These are phyloP conservation scores for Penicillium griseofulvum DNA, from an alignment of 2,329 filamentous ascomycete genomes.

Conservation along the genomic window DNA sequence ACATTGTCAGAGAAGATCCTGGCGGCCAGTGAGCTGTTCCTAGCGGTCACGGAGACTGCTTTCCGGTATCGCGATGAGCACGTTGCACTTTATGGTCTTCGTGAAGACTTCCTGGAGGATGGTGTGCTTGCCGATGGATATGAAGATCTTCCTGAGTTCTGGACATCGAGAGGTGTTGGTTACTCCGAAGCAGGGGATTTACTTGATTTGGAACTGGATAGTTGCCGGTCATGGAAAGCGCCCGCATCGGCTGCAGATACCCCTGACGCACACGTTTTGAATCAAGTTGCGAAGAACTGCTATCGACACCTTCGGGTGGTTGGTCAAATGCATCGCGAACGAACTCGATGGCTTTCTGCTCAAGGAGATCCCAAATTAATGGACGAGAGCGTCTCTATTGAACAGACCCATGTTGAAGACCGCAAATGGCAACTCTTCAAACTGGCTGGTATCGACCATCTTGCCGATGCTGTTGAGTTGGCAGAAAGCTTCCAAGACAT, in stretches of 20 bases:
- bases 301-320: conserved; percentile 56
- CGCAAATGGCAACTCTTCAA: conserved; percentile 49
- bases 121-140: conserved; percentile 65
- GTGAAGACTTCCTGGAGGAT: conserved; percentile 62
- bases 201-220: conserved; percentile 43
- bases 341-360: conserved; percentile 56
- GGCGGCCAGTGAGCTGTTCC: conserved; percentile 75
- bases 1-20: conserved; percentile 48
- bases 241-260: conserved; percentile 31
- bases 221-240: conserved; percentile 40
- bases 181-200: conserved; percentile 40
- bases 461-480: conserved; percentile 58
- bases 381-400: conserved; percentile 50
- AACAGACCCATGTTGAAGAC: conserved; percentile 41
- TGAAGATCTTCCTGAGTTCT: conserved; percentile 71
- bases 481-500: conserved; percentile 64
- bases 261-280: conserved; percentile 37
- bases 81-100: conserved; percentile 69
- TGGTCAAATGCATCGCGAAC: conserved; percentile 59
- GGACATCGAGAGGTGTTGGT: conserved; percentile 65
- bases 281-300: conserved; percentile 52
- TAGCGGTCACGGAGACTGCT: conserved; percentile 61
- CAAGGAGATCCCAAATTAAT: conserved; percentile 51
- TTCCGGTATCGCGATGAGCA: conserved; percentile 72
- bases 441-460: conserved; percentile 52